phyloP scores from a whole-genome alignment of 495 filamentous ascomycete genomes.

The Viridothelium virens region DNA sequence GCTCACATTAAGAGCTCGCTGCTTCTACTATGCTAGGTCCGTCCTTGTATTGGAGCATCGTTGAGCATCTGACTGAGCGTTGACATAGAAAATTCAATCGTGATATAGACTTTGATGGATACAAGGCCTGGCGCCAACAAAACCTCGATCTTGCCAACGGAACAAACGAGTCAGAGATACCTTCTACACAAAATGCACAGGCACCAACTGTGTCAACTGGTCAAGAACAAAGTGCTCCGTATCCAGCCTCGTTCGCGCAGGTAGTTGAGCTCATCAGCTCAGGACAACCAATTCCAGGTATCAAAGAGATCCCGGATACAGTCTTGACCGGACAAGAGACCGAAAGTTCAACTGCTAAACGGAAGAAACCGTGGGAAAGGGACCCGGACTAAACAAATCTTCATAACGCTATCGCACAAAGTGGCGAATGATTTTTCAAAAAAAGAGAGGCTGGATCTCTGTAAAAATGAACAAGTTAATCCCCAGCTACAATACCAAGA shows the following conservation, averaged over 20 bases:
- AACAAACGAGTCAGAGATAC: slow-evolving; percentile 12
- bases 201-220: neutral
- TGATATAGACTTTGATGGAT: slow-evolving; percentile 36
- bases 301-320: slow-evolving; percentile 79
- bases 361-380: slow-evolving; percentile 78
- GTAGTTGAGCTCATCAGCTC: slow-evolving; percentile 83
- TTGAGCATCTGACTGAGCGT: neutral
- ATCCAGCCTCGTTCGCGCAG: slow-evolving; percentile 79
- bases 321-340: slow-evolving; percentile 60
- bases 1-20: slow-evolving; percentile 41
- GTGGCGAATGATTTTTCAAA: neutral
- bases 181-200: slow-evolving; percentile 2
- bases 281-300: slow-evolving; percentile 79
- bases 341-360: slow-evolving; percentile 42
- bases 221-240: slow-evolving; percentile 39
- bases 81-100: slow-evolving; percentile 32
- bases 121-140: slow-evolving; percentile 32
- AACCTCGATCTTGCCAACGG: neutral
- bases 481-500: too few species aligned
- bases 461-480: too few species aligned
- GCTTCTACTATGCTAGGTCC: slow-evolving; percentile 41
- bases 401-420: neutral
- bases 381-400: neutral
- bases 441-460: neutral
- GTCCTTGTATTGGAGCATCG: neutral